Evolutionary conservation across 1,284 basidiomycete genomes (phyloP), one percentile per base, ranked within the genome.

Genomic region (Earliella scabrosa): DNA sequence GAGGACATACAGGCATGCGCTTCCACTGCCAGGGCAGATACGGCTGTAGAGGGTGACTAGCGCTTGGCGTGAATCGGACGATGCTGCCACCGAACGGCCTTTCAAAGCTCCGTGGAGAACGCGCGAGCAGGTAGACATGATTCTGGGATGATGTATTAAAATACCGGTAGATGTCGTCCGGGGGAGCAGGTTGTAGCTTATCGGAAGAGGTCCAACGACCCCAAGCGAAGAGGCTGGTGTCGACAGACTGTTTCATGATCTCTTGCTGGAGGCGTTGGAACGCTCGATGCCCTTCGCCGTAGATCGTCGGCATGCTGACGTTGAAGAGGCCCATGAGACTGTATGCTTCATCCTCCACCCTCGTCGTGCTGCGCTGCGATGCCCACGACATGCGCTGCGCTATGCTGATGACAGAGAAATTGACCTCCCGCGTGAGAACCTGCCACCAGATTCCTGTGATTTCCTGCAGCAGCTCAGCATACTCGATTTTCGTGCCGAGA

Each of bases 321-420:
- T 34, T 27, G 36, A 53, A 53, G 2, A 53, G 52, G n/a, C 45
- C 52, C 46, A 54, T 48, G 8, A 54, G 45, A 10, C 45, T 47
- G 31, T 54, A 54, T 8, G 45, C 52, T 24, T 54, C 52, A 18
- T 54, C 52, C 24, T 54, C 52, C 13, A 48, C 8, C 2, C 52
- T 35, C 11, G 38, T 43, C n/a, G 52, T 48, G 7, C 10, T 16
- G n/a, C 52, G 45, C 6, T 3, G 14, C 18, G 52, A 40, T 2
- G 45, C 52, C 52, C 52, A 48, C 8, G 38, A 54, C 52, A 54
- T 54, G 24, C 45, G 52, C 2, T 2, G 3, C 2, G 39, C 45
- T 21, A 43, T 27, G 10, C 38, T 43, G 3, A 10, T 18, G 1
- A 10, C 4, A n/a, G 45, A 23, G 13, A 35, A 41, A 13, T 27